Conservation (phyloP, 78 protist species). For the Emiliania huxleyi region DNA sequence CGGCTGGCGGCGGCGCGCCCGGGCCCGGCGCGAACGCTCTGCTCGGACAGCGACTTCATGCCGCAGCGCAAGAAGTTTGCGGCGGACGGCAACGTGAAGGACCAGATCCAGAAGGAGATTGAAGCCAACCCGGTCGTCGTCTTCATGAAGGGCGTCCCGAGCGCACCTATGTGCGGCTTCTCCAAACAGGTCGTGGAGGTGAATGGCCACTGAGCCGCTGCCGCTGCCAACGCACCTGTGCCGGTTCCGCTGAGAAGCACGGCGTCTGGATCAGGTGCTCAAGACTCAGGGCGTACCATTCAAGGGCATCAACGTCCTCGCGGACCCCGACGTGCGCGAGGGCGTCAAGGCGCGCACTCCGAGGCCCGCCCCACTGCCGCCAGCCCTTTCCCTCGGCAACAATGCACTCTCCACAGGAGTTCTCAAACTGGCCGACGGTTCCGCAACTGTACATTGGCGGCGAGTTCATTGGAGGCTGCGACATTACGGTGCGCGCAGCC, state of each 20-base stretch:
- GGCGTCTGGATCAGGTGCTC: conserved; percentile 71
- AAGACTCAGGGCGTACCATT: conserved; percentile 51
- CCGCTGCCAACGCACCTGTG: no score
- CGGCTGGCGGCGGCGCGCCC: no score
- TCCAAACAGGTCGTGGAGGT: conserved; percentile 47
- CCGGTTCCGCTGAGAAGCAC: no score
- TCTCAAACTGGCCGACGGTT: conserved; percentile 88
- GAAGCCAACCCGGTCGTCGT: conserved; percentile 55
- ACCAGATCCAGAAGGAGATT: conserved; percentile 22
- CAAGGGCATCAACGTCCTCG: conserved; percentile 63
- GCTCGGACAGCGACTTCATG: background rate
- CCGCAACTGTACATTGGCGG: conserved; percentile 88
- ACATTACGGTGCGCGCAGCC: no score
- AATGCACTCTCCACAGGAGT: no score
- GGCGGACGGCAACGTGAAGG: background rate
- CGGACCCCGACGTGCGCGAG: conserved; percentile 63
- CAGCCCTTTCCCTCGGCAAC: no score
- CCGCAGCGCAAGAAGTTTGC: background rate
- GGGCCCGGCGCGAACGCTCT: no score
- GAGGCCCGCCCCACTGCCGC: no score
- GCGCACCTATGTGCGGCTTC: conserved; percentile 88
- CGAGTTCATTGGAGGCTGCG: conserved; percentile 90
- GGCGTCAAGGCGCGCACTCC: no score
- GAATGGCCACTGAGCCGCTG: no score
- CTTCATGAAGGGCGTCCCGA: conserved; percentile 91